Evolutionary conservation across 2,329 filamentous ascomycete species (phyloP).

Genomic region (Paracoccidioides brasiliensis): DNA sequence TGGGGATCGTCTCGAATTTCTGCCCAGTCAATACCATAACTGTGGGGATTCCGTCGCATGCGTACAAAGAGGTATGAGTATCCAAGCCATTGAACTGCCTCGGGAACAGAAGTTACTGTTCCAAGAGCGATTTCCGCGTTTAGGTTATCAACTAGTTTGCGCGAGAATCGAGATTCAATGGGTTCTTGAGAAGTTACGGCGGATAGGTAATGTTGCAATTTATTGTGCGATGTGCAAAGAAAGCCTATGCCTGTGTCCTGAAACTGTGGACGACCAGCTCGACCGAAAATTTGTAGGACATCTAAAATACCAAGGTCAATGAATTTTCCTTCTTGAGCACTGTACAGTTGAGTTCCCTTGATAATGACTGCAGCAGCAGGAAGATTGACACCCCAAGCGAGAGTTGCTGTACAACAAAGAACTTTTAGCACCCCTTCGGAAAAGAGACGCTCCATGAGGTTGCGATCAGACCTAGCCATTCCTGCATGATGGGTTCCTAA

Average conservation of each 20-base stretch:
- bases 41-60: slow-evolving; percentile 82
- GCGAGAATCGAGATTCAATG: slow-evolving; percentile 92
- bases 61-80: slow-evolving; percentile 96
- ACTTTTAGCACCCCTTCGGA: slow-evolving; percentile 87
- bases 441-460: slow-evolving; percentile 90
- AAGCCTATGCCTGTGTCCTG: slow-evolving; percentile 96
- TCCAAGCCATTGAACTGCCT: slow-evolving; percentile 93
- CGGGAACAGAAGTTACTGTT: slow-evolving; percentile 84
- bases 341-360: slow-evolving; percentile 96
- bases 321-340: slow-evolving; percentile 90
- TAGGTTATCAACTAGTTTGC: slow-evolving; percentile 87
- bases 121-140: slow-evolving; percentile 91
- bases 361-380: slow-evolving; percentile 94
- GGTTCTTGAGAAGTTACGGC: slow-evolving; percentile 93
- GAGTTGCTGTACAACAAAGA: slow-evolving; percentile 91
- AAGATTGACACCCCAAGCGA: slow-evolving; percentile 98
- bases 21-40: slow-evolving; percentile 89
- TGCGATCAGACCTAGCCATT: slow-evolving; percentile 87
- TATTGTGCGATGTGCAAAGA: slow-evolving; percentile 94
- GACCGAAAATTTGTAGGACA: slow-evolving; percentile 94
- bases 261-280: slow-evolving; percentile 93
- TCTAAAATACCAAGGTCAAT: slow-evolving; percentile 93
- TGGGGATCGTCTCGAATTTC: slow-evolving; percentile 81
- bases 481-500: slow-evolving; percentile 94
- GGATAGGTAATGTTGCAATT: slow-evolving; percentile 75